These are phyloP conservation scores for Pythium aquatile DNA, from an alignment of 352 stramenopile genomes.

Conservation along the genomic window DNA sequence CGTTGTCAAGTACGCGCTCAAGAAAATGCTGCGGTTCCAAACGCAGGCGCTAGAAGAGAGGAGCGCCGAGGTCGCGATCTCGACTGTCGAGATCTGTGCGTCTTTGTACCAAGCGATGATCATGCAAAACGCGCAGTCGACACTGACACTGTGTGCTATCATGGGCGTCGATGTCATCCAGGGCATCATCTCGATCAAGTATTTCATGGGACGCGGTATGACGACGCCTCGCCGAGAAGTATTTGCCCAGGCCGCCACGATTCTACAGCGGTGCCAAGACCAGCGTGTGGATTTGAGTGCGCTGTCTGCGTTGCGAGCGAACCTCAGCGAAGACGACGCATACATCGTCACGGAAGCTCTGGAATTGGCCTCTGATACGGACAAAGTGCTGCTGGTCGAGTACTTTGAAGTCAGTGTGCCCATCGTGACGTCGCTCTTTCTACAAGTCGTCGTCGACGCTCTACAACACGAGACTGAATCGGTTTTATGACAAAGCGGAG, in stretches of 20 bases:
- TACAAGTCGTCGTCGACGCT: slow-evolving; percentile 14
- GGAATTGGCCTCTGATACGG: slow-evolving; percentile 5
- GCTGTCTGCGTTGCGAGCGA: neutral
- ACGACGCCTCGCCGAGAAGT: neutral
- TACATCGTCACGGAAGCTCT: slow-evolving; percentile 12
- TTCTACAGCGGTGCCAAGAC: neutral
- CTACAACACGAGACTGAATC: slow-evolving; percentile 24
- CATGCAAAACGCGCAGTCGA: slow-evolving; percentile 18
- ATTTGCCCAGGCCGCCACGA: neutral
- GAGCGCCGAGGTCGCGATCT: slow-evolving; percentile 20
- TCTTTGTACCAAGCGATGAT: slow-evolving; percentile 28
- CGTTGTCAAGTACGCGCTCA: slow-evolving; percentile 21
- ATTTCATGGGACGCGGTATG: slow-evolving; percentile 5
- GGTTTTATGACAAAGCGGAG: slow-evolving; percentile 16
- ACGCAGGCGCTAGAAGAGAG: slow-evolving; percentile 2
- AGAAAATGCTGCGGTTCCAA: slow-evolving; percentile 1
- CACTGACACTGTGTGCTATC: slow-evolving; percentile 13
- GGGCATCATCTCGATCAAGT: slow-evolving; percentile 13
- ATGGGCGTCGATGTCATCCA: slow-evolving; percentile 20
- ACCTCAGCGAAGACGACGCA: neutral
- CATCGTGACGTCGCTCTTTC: slow-evolving; percentile 13
- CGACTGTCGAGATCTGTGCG: slow-evolving; percentile 24
- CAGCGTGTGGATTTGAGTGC: neutral
- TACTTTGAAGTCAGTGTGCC: slow-evolving; percentile 27
- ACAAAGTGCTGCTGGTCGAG: slow-evolving; percentile 19